Evolutionary conservation across 2,329 filamentous ascomycete species (phyloP).

Genomic region (Phaeosphaeria sp.): DNA sequence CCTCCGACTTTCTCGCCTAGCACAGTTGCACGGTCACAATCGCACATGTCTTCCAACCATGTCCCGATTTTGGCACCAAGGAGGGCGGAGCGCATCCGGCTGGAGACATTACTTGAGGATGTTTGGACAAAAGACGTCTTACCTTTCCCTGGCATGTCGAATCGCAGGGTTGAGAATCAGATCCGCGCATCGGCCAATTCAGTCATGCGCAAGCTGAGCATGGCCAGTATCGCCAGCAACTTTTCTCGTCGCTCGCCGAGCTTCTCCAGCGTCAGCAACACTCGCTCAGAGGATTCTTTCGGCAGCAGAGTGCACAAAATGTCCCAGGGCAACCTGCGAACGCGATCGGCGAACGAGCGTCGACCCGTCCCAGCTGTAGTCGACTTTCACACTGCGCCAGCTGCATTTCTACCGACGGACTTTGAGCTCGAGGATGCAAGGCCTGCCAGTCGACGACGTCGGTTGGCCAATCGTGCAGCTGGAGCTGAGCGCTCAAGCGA

Average conservation of each 20-base stretch:
- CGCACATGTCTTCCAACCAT: slow-evolving; percentile 71
- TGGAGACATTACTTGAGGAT: slow-evolving; percentile 77
- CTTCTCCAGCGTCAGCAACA: slow-evolving; percentile 52
- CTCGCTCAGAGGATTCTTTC: slow-evolving; percentile 44
- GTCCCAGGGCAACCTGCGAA: slow-evolving; percentile 33
- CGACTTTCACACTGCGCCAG: slow-evolving; percentile 57
- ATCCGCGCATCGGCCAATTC: slow-evolving; percentile 82
- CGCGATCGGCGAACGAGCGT: slow-evolving; percentile 32
- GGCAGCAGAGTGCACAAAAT: slow-evolving; percentile 35
- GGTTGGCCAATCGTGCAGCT: slow-evolving; percentile 34
- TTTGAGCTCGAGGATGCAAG: slow-evolving; percentile 51
- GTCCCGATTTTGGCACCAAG: slow-evolving; percentile 76
- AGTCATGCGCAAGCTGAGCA: slow-evolving; percentile 86
- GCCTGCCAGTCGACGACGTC: slow-evolving; percentile 32
- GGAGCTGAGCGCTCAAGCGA: slow-evolving; percentile 31
- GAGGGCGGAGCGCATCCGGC: slow-evolving; percentile 75
- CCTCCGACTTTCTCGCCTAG: slow-evolving; percentile 52
- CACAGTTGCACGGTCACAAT: slow-evolving; percentile 80
- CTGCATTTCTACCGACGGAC: slow-evolving; percentile 56
- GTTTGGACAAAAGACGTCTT: slow-evolving; percentile 84
- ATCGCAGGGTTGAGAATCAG: slow-evolving; percentile 71
- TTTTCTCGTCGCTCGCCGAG: slow-evolving; percentile 76
- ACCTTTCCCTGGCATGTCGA: slow-evolving; percentile 82
- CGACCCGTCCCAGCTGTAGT: slow-evolving; percentile 44
- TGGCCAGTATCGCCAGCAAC: slow-evolving; percentile 77